These are phyloP conservation scores for Citrus reticulata DNA, from an alignment of 345 rosid species.

Conservation along the genomic window DNA sequence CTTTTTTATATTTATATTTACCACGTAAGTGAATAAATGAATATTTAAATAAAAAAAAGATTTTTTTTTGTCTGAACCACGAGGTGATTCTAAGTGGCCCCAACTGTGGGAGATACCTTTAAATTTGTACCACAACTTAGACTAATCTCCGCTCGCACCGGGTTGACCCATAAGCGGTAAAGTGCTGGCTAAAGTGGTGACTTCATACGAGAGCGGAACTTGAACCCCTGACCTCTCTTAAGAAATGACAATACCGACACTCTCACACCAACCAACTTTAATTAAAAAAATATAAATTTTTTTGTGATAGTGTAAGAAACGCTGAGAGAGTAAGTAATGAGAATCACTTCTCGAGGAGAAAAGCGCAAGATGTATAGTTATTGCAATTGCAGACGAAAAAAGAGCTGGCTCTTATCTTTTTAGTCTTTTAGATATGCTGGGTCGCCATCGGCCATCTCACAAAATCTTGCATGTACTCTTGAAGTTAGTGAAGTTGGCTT, in stretches of 20 bases:
- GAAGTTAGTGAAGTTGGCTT: not conserved
- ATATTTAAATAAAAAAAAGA: too few species aligned
- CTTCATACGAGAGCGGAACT: rapidly evolving
- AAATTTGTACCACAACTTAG: rapidly evolving
- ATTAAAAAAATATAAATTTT: too few species aligned
- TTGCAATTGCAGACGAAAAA: not conserved
- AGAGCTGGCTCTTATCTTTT: not conserved
- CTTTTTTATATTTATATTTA: too few species aligned
- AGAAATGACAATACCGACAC: rapidly evolving
- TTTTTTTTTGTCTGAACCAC: too few species aligned
- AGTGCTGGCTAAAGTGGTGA: too few species aligned
- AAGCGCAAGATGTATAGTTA: not conserved
- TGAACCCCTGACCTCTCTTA: rapidly evolving
- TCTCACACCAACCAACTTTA: too few species aligned
- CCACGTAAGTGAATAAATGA: too few species aligned
- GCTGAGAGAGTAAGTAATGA: not conserved
- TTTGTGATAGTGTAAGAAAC: too few species aligned
- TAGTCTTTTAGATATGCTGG: not conserved
- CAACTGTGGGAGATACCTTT: rapidly evolving
- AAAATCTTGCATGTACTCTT: not conserved
- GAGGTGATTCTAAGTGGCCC: too few species aligned
- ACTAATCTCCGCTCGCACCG: too few species aligned
- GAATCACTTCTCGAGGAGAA: not conserved
- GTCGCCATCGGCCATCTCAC: not conserved
- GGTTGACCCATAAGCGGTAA: rapidly evolving